Percentiles rank a stretch among this genome's conserved stretches.
Evolutionary conservation across 306 rosid species (phyloP).

Genomic region (Lathyrus oleraceus): DNA sequence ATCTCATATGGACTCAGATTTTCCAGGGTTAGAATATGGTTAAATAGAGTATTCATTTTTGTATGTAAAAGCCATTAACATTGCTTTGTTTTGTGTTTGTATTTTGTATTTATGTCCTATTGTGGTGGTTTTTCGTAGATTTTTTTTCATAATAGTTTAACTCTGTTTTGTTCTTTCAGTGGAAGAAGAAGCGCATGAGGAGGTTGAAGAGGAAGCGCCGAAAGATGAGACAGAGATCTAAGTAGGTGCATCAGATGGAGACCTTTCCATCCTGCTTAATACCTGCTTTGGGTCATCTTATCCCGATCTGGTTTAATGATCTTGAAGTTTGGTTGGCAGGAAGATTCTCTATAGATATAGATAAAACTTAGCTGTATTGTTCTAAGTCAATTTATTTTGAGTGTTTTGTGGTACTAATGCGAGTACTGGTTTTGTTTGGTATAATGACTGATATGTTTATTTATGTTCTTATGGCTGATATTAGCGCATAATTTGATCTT

Average conservation of each 20-base stretch:
- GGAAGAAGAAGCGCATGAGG: slow-evolving; percentile 99
- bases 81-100: not conserved
- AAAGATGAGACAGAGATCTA: slow-evolving; percentile 96
- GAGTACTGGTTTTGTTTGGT: slow-evolving; percentile 13
- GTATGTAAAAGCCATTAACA: not conserved
- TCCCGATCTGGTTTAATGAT: slow-evolving; percentile 8
- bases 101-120: not conserved
- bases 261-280: slow-evolving; percentile 6
- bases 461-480: slow-evolving; percentile 19
- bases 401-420: slow-evolving; percentile 11
- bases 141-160: slow-evolving; percentile 12
- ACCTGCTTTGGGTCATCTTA: slow-evolving; percentile 7
- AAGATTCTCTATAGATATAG: slow-evolving; percentile 24
- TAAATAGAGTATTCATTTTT: no score
- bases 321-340: slow-evolving; percentile 14
- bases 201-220: slow-evolving; percentile 95
- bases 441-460: not conserved
- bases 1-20: no score
- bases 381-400: slow-evolving; percentile 17
- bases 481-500: slow-evolving; percentile 16
- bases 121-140: not conserved
- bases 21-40: no score
- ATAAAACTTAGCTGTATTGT: slow-evolving; percentile 31
- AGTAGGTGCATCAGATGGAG: slow-evolving; percentile 47
- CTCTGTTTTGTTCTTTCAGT: slow-evolving; percentile 46